Conservation (phyloP, 768 basidiomycete species). For the Gloeostereum incarnatum region DNA sequence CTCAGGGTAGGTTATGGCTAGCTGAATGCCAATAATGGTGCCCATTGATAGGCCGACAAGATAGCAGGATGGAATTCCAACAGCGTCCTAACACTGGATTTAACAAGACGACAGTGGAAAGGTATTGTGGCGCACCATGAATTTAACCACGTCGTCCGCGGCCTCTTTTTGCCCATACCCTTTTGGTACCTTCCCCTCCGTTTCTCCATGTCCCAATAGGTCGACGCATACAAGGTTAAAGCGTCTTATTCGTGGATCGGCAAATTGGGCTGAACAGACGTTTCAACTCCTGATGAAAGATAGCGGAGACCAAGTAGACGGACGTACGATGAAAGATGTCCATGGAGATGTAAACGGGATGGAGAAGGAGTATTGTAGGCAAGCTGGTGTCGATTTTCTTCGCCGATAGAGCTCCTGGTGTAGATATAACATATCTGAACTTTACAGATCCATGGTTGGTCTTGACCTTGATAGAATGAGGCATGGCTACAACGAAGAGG, state of each 20-base stretch:
- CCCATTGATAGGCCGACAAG: conserved; percentile 27
- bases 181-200: conserved; percentile 15
- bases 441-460: conserved; percentile 18
- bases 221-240: conserved; percentile 28
- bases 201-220: conserved; percentile 21
- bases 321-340: conserved; percentile 23
- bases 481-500: conserved; percentile 15
- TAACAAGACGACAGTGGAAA: neutral
- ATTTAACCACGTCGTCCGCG: conserved; percentile 22
- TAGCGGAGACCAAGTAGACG: neutral
- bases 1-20: conserved; percentile 21
- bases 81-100: conserved; percentile 17
- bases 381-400: conserved; percentile 17
- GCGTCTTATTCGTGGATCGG: conserved; percentile 20
- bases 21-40: conserved; percentile 21
- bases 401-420: conserved; percentile 19
- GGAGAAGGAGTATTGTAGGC: conserved; percentile 25
- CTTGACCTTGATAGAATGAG: conserved; percentile 16
- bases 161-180: conserved; percentile 18
- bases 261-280: conserved; percentile 19
- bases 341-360: conserved; percentile 23
- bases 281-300: conserved; percentile 4
- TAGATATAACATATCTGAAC: conserved; percentile 27
- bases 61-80: conserved; percentile 26
- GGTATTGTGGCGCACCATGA: conserved; percentile 21